These are phyloP conservation scores for Aspergillus nanangensis DNA, from an alignment of 495 filamentous ascomycete species.

Conservation along the genomic window DNA sequence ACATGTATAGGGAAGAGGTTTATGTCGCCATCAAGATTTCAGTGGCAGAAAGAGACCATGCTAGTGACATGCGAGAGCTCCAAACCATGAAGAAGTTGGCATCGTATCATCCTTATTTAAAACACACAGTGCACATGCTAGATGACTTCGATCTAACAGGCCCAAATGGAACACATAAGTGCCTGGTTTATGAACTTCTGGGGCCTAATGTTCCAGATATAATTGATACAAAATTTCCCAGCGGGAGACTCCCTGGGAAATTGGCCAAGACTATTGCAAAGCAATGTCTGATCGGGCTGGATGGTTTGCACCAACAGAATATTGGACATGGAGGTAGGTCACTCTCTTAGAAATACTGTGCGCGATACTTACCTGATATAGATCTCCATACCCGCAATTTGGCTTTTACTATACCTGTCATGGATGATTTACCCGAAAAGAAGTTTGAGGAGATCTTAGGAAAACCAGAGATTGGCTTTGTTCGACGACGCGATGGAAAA, in stretches of 20 bases:
- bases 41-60: conserved; percentile 15
- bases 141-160: conserved; percentile 36
- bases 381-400: conserved; percentile 48
- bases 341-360: conserved; percentile 7
- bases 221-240: conserved; percentile 21
- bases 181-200: conserved; percentile 41
- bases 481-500: conserved; percentile 30
- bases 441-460: conserved; percentile 30
- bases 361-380: conserved; percentile 15
- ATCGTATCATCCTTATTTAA: conserved; percentile 12
- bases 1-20: conserved; percentile 12
- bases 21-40: conserved; percentile 31
- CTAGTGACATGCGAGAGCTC: conserved; percentile 20
- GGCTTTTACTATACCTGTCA: conserved; percentile 27
- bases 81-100: conserved; percentile 18
- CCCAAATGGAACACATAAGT: conserved; percentile 43
- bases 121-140: conserved; percentile 29
- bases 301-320: conserved; percentile 34
- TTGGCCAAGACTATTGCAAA: conserved; percentile 40
- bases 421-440: conserved; percentile 20
- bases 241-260: conserved; percentile 32
- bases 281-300: conserved; percentile 37
- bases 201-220: conserved; percentile 32
- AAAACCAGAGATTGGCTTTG: conserved; percentile 27
- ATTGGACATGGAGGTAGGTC: conserved; percentile 39